Base-by-base conservation (phyloP, 2,329 filamentous ascomycete species). In the Claviceps sp. region DNA sequence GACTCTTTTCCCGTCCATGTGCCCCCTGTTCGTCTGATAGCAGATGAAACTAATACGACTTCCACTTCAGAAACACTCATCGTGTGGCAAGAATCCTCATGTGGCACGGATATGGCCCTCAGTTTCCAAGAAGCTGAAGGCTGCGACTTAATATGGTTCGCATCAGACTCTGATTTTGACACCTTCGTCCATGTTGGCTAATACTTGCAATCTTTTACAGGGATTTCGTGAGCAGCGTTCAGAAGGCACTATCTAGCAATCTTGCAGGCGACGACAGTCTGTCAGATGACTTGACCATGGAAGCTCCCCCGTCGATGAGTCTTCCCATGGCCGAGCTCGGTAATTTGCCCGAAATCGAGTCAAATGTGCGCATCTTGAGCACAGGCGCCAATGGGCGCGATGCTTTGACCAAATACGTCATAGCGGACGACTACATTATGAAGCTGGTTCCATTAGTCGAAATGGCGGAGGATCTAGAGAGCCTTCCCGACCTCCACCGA, bases 121-220 rank as follows among this genome's bases (percentile, higher is more conserved):
- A 96, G 90, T 66, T 98, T 98, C 63, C 93, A 98, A 68, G 93
- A 98, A 71, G 85, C 90, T 2, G 93, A 97, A 59, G 93, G 91
- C 46, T 98, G 93, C 69, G 81, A 86, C 20, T 76, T 83, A 56
- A 95, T 98, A 67, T 98, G 93, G 93, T 94, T 62, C 66, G 72
- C 16, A 50, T 24, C 3, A 7, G 26, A 14, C 26, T 20, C 18
- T 14, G 14, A 38, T 16, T 65, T 40, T 38, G 47, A 24, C 43
- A 24, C 16, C 22, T 51, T 13, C 20, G 44, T 2, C 13, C 5
- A 5, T 49, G 20, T 47, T 54, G 40, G 44, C 46, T 52, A 47
- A 54, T 47, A 14, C 41, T 22, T 4, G 37, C 22, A 46, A n/a
- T 9, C 47, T 37, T 50, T 6, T 55, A 54, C 60, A 95, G 89